Conservation (phyloP, 139 green algal genomes). For the Parachlorella kessleri region DNA sequence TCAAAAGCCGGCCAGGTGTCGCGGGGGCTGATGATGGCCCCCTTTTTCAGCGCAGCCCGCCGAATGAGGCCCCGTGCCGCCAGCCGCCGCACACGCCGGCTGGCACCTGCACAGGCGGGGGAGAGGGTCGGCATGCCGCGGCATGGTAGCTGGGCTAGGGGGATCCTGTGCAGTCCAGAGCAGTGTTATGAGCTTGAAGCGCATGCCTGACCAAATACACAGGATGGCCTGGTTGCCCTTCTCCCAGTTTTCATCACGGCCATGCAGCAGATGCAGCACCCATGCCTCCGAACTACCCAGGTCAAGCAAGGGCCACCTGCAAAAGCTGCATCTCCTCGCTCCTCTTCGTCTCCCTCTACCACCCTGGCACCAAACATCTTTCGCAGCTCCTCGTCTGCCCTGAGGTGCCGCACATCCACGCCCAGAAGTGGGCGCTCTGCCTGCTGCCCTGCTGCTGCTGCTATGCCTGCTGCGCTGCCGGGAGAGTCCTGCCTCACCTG, state of each 20-base stretch:
- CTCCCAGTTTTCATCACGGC: too few species aligned
- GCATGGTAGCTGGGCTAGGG: too few species aligned
- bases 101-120: slow-evolving; percentile 19
- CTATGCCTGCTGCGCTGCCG: too few species aligned
- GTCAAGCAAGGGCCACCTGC: background rate
- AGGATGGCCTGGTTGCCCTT: too few species aligned
- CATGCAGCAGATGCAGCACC: too few species aligned
- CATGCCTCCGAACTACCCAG: too few species aligned
- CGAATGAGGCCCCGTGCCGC: slow-evolving; percentile 45
- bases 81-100: slow-evolving; percentile 24
- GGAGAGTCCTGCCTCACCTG: too few species aligned
- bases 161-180: too few species aligned
- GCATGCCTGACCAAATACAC: too few species aligned
- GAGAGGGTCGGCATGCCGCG: too few species aligned
- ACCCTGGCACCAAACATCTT: slow-evolving; percentile 83
- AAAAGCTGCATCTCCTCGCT: slow-evolving; percentile 17
- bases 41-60: slow-evolving; percentile 46
- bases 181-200: too few species aligned
- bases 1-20: slow-evolving; percentile 66
- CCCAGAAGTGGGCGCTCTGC: slow-evolving; percentile 56
- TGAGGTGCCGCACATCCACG: slow-evolving; percentile 61
- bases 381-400: slow-evolving; percentile 77
- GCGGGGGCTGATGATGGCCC: slow-evolving; percentile 62
- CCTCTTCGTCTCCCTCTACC: slow-evolving; percentile 60
- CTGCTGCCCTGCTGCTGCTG: background rate